phyloP scores from a whole-genome alignment of 768 basidiomycete species.

The Panus rudis region DNA sequence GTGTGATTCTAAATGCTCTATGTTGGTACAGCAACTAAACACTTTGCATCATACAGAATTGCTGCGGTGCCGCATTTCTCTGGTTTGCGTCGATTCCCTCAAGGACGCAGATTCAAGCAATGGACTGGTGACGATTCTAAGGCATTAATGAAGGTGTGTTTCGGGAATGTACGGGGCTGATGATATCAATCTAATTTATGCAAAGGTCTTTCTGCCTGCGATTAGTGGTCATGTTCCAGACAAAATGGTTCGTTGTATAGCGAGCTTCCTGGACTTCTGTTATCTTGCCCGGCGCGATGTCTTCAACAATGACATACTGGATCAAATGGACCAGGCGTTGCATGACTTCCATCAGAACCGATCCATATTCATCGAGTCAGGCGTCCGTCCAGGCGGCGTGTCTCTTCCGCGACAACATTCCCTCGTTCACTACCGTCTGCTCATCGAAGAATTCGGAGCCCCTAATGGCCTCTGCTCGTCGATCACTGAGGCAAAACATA shows the following conservation, averaged over 20 bases:
- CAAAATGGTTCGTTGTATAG: constrained; percentile 10
- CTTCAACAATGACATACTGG: background rate
- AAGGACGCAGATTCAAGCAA: constrained; percentile 17
- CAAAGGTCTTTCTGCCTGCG: constrained; percentile 19
- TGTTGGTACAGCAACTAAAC: background rate
- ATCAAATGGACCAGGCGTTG: constrained; percentile 10
- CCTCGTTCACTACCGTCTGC: constrained; percentile 6
- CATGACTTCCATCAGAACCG: constrained; percentile 8
- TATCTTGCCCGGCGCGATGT: constrained; percentile 14
- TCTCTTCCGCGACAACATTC: constrained; percentile 14
- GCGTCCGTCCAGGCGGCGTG: constrained; percentile 9
- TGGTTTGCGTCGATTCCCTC: constrained; percentile 12
- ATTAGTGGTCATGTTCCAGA: constrained; percentile 12
- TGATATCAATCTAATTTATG: background rate
- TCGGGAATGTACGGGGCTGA: background rate
- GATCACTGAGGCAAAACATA: constrained; percentile 17
- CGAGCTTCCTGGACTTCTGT: constrained; percentile 18
- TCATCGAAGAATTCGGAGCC: constrained; percentile 10
- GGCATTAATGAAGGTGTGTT: constrained; percentile 17
- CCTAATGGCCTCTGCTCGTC: constrained; percentile 18
- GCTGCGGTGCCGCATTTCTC: constrained; percentile 14
- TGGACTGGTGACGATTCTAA: constrained; percentile 19
- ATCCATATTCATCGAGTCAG: constrained; percentile 9
- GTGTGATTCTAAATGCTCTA: background rate
- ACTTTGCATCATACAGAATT: constrained; percentile 12